phyloP scores from a whole-genome alignment of 2,329 filamentous ascomycete species.

The Phyllachora maydis region DNA sequence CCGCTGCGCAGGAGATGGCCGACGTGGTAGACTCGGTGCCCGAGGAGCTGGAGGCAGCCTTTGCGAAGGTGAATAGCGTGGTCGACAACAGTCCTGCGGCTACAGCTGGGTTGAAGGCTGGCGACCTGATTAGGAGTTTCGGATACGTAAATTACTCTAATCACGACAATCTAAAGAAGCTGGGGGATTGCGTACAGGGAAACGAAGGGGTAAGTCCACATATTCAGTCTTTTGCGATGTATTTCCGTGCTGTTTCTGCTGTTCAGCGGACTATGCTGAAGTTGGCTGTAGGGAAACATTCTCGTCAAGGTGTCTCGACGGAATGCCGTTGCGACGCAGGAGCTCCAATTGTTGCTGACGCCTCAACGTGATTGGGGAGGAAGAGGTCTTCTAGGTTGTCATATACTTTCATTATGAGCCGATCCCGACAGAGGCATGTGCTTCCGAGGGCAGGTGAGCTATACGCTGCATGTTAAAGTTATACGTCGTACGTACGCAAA shows the following conservation, averaged over 20 bases:
- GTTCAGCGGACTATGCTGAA: not conserved
- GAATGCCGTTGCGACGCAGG: constrained; percentile 19
- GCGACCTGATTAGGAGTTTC: constrained; percentile 70
- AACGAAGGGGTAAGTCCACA: constrained; percentile 71
- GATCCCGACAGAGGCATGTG: not conserved
- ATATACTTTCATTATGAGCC: constrained; percentile 56
- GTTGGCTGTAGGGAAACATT: constrained; percentile 40
- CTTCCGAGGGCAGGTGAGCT: no score
- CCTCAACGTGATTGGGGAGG: constrained; percentile 78
- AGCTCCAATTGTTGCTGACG: constrained; percentile 51
- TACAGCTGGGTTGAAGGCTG: constrained; percentile 56
- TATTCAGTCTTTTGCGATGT: no score
- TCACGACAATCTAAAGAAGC: constrained; percentile 66
- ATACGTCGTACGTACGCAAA: no score
- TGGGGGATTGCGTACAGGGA: constrained; percentile 75
- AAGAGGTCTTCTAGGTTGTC: constrained; percentile 73
- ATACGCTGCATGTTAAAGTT: no score
- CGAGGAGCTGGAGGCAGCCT: constrained; percentile 27
- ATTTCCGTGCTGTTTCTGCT: constrained; percentile 1
- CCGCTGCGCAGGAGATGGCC: constrained; percentile 7
- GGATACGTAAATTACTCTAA: constrained; percentile 69
- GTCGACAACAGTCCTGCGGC: constrained; percentile 62
- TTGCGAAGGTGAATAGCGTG: constrained; percentile 81
- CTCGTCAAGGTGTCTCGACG: constrained; percentile 43
- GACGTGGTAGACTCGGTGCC: constrained; percentile 13